Base-by-base conservation (phyloP, 139 green algal species). In the Volvox africanus region DNA sequence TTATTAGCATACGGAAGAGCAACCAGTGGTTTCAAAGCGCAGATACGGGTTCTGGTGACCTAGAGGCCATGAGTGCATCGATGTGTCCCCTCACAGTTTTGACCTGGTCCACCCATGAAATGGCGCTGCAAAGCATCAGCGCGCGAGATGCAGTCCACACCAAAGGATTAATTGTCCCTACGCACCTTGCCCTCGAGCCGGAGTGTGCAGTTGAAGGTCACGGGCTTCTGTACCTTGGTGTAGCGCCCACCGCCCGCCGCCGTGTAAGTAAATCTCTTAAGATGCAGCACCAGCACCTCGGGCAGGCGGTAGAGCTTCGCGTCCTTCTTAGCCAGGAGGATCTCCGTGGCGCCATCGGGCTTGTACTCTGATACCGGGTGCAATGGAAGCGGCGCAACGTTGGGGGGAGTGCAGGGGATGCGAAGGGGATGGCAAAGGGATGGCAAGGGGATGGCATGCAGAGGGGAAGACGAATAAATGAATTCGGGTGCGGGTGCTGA, bases 251-350 rank as follows among this genome's bases (percentile, higher is more conserved):
- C 13, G 24, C 11, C 28, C 50, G 30, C 62, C 0, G 71, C 24
- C 55, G 71, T 91, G 88, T 94, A 96, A 32, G 93, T 89, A 81
- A 98, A 98, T 82, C 96, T 94, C 87, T 93, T 96, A 33, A 98
- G 91, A 94, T 97, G 96, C 36, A 98, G 93, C 55, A 97, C 92
- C 61, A 98, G 94, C 28, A 97, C 91, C 87, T 94, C 84, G 6
- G 95, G 94, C 77, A 98, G 93, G 61, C 87, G 87, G 86, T 94
- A 91, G 79, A 95, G 90, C 44, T 78, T 88, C 68, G 92, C 73
- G 32, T 76, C 61, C 90, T 95, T 95, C 18, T 62, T 87, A 65
- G 93, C 93, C 6, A 68, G 87, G 2, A 71, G 82, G 22, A 81
- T 83, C 19, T 79, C 79, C 61, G n/a, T 73, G 62, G 80, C 87